Conservation (phyloP, 345 rosid genomes). For the Sapria himalayana region DNA sequence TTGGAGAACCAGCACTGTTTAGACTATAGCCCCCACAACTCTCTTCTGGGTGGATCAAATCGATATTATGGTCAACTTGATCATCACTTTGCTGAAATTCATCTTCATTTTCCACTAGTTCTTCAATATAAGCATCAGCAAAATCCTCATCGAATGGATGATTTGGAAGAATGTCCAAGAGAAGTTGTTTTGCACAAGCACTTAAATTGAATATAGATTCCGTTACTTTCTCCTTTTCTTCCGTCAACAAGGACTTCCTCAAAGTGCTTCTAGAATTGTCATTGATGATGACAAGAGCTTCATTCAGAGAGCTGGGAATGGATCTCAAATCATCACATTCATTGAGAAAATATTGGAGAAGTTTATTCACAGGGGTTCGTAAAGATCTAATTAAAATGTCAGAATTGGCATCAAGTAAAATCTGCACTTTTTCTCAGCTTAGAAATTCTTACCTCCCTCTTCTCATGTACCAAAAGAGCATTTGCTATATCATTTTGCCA, state of each 20-base stretch:
- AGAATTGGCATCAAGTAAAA: conserved; percentile 30
- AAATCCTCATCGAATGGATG: conserved; percentile 36
- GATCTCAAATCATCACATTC: conserved; percentile 44
- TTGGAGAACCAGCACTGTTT: conserved; percentile 5
- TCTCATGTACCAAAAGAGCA: conserved; percentile 35
- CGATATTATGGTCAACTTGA: conserved; percentile 10
- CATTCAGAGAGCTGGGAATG: conserved; percentile 34
- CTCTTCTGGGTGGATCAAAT: conserved; percentile 23
- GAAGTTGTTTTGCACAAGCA: conserved; percentile 46
- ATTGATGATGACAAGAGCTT: conserved; percentile 47
- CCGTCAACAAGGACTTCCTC: conserved; percentile 13
- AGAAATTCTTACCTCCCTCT: conserved; percentile 22
- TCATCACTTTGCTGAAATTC: too few species aligned
- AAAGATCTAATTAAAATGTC: conserved; percentile 21
- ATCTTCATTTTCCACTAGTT: conserved; percentile 27
- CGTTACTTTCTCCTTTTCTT: conserved; percentile 37
- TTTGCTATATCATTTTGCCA: conserved; percentile 56
- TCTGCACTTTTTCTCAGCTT: conserved; percentile 38
- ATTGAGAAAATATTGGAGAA: conserved; percentile 48
- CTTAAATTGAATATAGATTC: conserved; percentile 53
- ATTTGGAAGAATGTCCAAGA: conserved; percentile 40
- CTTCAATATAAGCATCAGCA: conserved; percentile 57
- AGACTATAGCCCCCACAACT: conserved; percentile 30
- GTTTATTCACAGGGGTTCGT: conserved; percentile 30
- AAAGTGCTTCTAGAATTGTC: conserved; percentile 14